Conservation (phyloP, 2,329 filamentous ascomycete species). For the Fusarium buxicola region DNA sequence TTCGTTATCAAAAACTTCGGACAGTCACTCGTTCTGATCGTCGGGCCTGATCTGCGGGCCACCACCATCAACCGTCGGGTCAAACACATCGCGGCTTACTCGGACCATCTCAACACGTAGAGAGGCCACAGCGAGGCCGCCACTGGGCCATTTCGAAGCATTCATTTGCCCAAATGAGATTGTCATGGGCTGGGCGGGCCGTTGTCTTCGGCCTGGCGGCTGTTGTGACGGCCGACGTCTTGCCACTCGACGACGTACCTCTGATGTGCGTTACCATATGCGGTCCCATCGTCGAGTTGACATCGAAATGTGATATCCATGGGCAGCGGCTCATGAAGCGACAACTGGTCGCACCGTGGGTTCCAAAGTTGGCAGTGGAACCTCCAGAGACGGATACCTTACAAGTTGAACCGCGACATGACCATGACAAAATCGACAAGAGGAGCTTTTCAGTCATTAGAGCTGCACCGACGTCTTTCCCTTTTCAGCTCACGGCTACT, state of each 20-base stretch:
- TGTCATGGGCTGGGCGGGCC: conserved; percentile 39
- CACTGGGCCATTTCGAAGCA: conserved; percentile 2
- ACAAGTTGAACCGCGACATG: not conserved
- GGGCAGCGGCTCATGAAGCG: conserved; percentile 46
- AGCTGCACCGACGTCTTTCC: conserved; percentile 49
- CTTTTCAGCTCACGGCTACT: conserved; percentile 28
- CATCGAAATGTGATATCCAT: conserved; percentile 50
- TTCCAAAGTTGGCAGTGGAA: conserved; percentile 39
- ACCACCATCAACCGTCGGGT: conserved; percentile 15
- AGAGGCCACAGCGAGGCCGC: not conserved
- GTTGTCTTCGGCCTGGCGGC: conserved; percentile 47
- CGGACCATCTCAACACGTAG: not conserved
- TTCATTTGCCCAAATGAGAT: conserved; percentile 44
- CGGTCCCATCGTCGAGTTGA: conserved; percentile 58
- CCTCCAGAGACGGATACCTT: conserved; percentile 13
- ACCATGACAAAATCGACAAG: conserved; percentile 26
- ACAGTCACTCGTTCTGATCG: conserved; percentile 16
- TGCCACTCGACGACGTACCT: conserved; percentile 53
- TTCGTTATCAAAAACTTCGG: conserved; percentile 16
- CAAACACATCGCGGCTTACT: conserved; percentile 1
- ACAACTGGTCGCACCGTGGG: conserved; percentile 31
- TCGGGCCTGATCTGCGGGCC: conserved; percentile 24
- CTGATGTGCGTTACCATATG: conserved; percentile 56
- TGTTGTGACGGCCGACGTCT: conserved; percentile 46
- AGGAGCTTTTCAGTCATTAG: conserved; percentile 48